These are phyloP conservation scores for Paralagenidium karlingii DNA, from an alignment of 352 stramenopile species.

Conservation along the genomic window DNA sequence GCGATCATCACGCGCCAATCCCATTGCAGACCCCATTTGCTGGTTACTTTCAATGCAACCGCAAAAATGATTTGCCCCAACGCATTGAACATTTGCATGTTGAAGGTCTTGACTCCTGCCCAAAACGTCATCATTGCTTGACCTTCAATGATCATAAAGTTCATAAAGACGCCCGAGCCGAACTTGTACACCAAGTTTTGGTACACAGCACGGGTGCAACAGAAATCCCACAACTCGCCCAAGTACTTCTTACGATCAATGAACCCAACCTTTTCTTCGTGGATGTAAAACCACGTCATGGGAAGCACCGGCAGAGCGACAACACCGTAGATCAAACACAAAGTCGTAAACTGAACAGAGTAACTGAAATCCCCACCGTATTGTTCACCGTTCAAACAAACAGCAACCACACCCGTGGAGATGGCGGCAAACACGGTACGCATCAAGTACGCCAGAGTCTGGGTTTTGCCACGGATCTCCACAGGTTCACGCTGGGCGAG, in stretches of 20 bases:
- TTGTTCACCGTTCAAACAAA: conserved; percentile 23
- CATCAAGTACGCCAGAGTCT: conserved; percentile 32
- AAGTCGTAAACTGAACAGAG: conserved; percentile 16
- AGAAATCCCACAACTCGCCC: conserved; percentile 30
- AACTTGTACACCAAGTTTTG: conserved; percentile 62
- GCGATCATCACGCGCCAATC: conserved; percentile 22
- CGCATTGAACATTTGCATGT: conserved; percentile 25
- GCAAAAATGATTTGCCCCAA: conserved; percentile 46
- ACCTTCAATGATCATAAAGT: conserved; percentile 29
- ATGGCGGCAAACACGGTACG: conserved; percentile 22
- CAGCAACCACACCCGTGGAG: conserved; percentile 19
- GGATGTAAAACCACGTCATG: neutral
- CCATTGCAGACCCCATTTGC: conserved; percentile 34
- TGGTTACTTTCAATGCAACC: conserved; percentile 34
- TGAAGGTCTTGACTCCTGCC: conserved; percentile 34
- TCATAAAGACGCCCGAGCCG: conserved; percentile 35
- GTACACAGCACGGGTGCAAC: conserved; percentile 61
- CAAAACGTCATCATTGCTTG: conserved; percentile 43
- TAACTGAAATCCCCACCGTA: conserved; percentile 33
- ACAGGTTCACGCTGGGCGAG: conserved; percentile 32
- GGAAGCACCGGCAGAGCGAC: conserved; percentile 10
- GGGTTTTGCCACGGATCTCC: conserved; percentile 22
- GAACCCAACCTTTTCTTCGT: too few species aligned
- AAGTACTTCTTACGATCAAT: too few species aligned
- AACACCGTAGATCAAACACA: conserved; percentile 20